Percentiles rank a stretch among this genome's conserved stretches.
phyloP scores from a whole-genome alignment of 768 basidiomycete genomes.

The Sarcomyxa edulis region DNA sequence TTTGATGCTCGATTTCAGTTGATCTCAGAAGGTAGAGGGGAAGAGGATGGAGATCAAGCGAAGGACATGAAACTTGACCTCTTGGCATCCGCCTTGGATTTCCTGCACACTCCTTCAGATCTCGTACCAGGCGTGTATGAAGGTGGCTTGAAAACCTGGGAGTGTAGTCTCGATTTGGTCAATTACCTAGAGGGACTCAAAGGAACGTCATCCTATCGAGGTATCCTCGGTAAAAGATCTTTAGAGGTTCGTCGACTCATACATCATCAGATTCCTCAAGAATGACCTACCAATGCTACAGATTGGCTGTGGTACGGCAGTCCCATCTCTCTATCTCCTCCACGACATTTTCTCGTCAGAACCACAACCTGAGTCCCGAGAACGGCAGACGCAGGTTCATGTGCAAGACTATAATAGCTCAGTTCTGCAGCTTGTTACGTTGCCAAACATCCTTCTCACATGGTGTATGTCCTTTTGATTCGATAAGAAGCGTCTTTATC shows the following conservation, averaged over 20 bases:
- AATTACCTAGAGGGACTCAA: slow-evolving; percentile 46
- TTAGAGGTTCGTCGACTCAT: slow-evolving; percentile 58
- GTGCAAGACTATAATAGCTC: slow-evolving; percentile 91
- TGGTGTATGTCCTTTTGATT: slow-evolving; percentile 60
- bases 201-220: slow-evolving; percentile 8
- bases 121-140: slow-evolving; percentile 91
- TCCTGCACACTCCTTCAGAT: slow-evolving; percentile 82
- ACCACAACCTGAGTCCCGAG: slow-evolving; percentile 7
- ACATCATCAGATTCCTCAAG: neutral
- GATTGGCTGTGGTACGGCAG: slow-evolving; percentile 91
- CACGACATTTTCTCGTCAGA: slow-evolving; percentile 46
- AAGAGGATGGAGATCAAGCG: slow-evolving; percentile 20
- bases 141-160: slow-evolving; percentile 97
- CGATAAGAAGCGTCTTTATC: neutral
- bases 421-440: slow-evolving; percentile 72
- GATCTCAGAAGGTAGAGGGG: slow-evolving; percentile 49
- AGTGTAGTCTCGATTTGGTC: slow-evolving; percentile 87
- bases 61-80: slow-evolving; percentile 6
- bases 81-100: slow-evolving; percentile 39
- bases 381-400: slow-evolving; percentile 49
- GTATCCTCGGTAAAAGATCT: slow-evolving; percentile 44
- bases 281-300: slow-evolving; percentile 21
- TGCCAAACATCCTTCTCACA: slow-evolving; percentile 71
- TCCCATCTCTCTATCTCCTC: slow-evolving; percentile 77
- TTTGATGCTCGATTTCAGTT: slow-evolving; percentile 97